phyloP scores from a whole-genome alignment of 2,329 filamentous ascomycete genomes.

The Talaromyces albobiverticillius region DNA sequence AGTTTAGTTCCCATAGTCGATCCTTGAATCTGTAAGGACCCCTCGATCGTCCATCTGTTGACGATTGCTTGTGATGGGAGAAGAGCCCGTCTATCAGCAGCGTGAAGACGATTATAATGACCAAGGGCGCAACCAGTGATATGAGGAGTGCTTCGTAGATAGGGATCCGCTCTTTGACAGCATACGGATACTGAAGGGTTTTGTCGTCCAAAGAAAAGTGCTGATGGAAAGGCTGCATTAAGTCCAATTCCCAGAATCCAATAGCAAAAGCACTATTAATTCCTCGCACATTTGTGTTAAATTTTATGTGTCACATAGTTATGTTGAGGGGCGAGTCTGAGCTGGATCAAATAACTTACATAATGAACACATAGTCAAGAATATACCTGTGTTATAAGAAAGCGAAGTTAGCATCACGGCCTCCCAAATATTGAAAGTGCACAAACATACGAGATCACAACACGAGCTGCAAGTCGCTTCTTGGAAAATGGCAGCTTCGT shows the following conservation, averaged over 20 bases:
- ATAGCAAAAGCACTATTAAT: slow-evolving; percentile 47
- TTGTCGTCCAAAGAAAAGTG: slow-evolving; percentile 57
- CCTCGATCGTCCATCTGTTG: slow-evolving; percentile 33
- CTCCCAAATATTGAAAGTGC: neutral
- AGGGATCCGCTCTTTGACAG: slow-evolving; percentile 54
- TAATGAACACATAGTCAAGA: slow-evolving; percentile 57
- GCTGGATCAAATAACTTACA: slow-evolving; percentile 46
- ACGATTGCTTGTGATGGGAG: slow-evolving; percentile 47
- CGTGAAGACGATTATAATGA: slow-evolving; percentile 55
- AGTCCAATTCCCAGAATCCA: slow-evolving; percentile 53
- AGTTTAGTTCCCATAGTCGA: slow-evolving; percentile 61
- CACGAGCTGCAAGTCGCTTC: slow-evolving; percentile 48
- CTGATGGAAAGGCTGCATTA: slow-evolving; percentile 55
- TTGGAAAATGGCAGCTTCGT: slow-evolving; percentile 53
- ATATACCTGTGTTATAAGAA: slow-evolving; percentile 46
- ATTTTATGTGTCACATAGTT: no score
- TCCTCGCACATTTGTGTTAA: no score
- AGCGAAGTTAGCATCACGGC: neutral
- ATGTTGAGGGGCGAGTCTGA: no score
- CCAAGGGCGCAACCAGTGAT: slow-evolving; percentile 48
- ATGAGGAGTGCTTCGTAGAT: slow-evolving; percentile 50
- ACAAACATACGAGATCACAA: slow-evolving; percentile 51
- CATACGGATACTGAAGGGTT: slow-evolving; percentile 58
- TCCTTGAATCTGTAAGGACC: slow-evolving; percentile 54
- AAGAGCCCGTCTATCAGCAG: slow-evolving; percentile 58